Percentiles rank a stretch among this genome's conserved stretches.
Conservation (phyloP, 2,329 filamentous ascomycete species). For the Trichoderma polysporum region DNA sequence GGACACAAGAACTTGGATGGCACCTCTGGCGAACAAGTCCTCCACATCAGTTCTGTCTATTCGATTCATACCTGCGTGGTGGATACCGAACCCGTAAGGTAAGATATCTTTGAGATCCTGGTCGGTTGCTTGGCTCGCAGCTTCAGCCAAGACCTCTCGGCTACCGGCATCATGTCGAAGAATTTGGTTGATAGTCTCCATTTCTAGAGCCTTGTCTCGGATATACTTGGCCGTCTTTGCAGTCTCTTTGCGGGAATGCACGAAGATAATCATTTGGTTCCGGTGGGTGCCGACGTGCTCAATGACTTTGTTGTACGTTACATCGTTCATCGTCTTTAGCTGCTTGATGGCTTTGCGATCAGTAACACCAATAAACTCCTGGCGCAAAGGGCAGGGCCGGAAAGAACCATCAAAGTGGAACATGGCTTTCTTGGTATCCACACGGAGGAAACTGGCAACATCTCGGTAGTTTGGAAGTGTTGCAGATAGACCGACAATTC, state of each 20-base stretch:
- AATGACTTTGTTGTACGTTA: slow-evolving; percentile 95
- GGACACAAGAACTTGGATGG: slow-evolving; percentile 92
- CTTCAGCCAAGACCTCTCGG: slow-evolving; percentile 81
- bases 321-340: slow-evolving; percentile 98
- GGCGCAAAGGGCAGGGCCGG: slow-evolving; percentile 88
- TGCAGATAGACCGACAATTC: slow-evolving; percentile 88
- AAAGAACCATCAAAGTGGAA: slow-evolving; percentile 97
- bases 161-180: slow-evolving; percentile 89
- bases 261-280: slow-evolving; percentile 99
- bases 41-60: slow-evolving; percentile 94
- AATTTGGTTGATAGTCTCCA: slow-evolving; percentile 96
- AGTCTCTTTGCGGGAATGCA: slow-evolving; percentile 97
- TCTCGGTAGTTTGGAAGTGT: slow-evolving; percentile 96
- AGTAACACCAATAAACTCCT: slow-evolving; percentile 96
- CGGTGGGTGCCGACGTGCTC: slow-evolving; percentile 91
- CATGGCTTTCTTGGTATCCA: slow-evolving; percentile 78
- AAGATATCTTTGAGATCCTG: slow-evolving; percentile 88
- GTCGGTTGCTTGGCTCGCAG: slow-evolving; percentile 79
- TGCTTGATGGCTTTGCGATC: slow-evolving; percentile 99
- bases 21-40: slow-evolving; percentile 86
- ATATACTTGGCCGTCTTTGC: slow-evolving; percentile 97
- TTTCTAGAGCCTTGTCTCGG: slow-evolving; percentile 92
- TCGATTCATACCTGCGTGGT: slow-evolving; percentile 95
- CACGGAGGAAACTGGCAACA: slow-evolving; percentile 91
- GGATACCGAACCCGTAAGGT: slow-evolving; percentile 96